Evolutionary conservation across 331 rosid genomes (phyloP), one percentile per base, ranked within the genome.

Genomic region (Rosa hybrid): DNA sequence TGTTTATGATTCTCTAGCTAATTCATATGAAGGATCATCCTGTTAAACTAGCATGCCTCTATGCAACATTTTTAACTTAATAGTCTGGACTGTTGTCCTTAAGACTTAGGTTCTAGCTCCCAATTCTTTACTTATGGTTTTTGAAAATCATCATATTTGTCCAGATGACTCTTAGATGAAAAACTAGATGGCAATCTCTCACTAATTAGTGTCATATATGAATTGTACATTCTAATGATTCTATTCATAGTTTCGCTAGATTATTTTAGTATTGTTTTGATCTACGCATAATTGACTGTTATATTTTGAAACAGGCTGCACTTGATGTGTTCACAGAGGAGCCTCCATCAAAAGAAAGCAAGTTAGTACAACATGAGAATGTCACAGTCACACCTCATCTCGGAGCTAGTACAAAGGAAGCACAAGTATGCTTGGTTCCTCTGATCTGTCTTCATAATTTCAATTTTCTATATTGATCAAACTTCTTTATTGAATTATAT

Each of bases 321-420:
- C 97, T 95, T 60, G 98, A 95, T 76, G 98, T 95, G 1, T 95
- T 92, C 83, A 83, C 92, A 0, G 92, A 82, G 86, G 98, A 95
- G 87, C 98, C 98, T 8, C 98, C 98, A 6, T 39, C 98, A 10
- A 84, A 88, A 68, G 93, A 92, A 67, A 91, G 90, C 77, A 92
- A 90, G 88, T 77, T 95, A 12, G 92, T 95, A 77, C 98, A 82
- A 13, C 94, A 91, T 67, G 86, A 91, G 83, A 92, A 92, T 86
- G 98, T 92, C 27, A 95, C 88, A 1, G 92, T 83, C 68, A 92
- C 98, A 0, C 98, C 98, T 53, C 98, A 95, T 87, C 98, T 95
- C 45, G 98, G 98, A 71, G 98, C 98, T 48, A 95, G 98, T 92
- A 95, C 98, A 25, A 90, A 82, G 85, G 98, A 92, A 82, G 98